Conservation (phyloP, 495 filamentous ascomycete species). For the Penicillium angulare region DNA sequence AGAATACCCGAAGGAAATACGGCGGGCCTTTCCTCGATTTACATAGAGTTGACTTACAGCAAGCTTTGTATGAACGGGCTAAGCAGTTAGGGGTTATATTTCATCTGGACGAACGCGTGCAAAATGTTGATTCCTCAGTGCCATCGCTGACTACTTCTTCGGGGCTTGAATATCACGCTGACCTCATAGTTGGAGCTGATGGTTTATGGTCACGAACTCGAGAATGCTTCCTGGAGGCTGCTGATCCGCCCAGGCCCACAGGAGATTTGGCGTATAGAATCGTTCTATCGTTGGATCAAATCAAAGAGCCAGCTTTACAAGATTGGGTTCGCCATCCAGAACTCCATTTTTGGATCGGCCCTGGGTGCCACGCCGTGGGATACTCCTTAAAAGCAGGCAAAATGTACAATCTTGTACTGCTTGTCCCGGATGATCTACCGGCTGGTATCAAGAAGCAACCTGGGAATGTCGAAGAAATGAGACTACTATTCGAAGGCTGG, state of each 20-base stretch:
- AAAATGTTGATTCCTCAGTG: background rate
- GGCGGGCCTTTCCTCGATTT: slow-evolving; percentile 56
- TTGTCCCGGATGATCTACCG: background rate
- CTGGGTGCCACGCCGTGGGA: background rate
- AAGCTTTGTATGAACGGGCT: slow-evolving; percentile 50
- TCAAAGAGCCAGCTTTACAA: background rate
- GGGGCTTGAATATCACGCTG: background rate
- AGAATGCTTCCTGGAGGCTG: background rate
- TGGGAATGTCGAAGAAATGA: background rate
- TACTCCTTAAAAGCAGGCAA: background rate
- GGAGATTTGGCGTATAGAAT: background rate
- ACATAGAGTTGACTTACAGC: slow-evolving; percentile 59
- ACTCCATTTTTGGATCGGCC: background rate
- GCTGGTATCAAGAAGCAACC: background rate
- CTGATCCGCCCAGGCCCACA: background rate
- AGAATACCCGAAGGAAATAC: slow-evolving; percentile 41
- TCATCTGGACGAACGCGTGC: background rate
- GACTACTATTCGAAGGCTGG: background rate
- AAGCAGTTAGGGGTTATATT: slow-evolving; percentile 45
- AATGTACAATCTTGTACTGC: background rate
- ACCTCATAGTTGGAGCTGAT: background rate
- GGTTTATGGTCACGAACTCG: background rate
- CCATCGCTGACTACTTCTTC: background rate
- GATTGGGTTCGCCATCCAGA: background rate
- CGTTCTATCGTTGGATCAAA: background rate